Conservation (phyloP, 2,329 filamentous ascomycete genomes). For the Amauroascus niger region DNA sequence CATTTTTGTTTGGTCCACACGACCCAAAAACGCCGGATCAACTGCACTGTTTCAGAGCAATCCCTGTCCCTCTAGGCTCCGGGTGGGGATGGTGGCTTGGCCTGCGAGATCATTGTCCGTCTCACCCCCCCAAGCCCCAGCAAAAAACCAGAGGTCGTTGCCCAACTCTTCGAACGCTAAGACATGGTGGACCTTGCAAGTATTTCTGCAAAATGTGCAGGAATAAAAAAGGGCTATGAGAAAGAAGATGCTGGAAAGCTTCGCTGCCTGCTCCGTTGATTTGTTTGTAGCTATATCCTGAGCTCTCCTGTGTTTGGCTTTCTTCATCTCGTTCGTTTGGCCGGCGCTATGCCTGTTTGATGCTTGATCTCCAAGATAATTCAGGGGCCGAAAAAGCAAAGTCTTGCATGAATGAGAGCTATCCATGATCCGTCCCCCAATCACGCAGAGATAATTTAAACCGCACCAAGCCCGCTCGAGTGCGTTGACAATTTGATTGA, state of each 20-base stretch:
- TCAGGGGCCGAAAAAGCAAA: background rate
- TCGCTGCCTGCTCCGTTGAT: too few species aligned
- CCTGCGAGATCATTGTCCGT: background rate
- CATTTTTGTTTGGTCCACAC: conserved; percentile 6
- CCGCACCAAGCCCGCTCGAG: background rate
- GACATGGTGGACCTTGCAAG: background rate
- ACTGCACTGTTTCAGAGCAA: conserved; percentile 8
- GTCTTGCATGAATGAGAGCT: background rate
- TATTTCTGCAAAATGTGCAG: too few species aligned
- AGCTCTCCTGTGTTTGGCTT: too few species aligned
- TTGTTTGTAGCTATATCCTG: too few species aligned
- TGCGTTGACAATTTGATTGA: too few species aligned
- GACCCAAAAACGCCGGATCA: background rate
- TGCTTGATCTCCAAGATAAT: background rate
- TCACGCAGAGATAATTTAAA: background rate
- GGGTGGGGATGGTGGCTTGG: conserved; percentile 8
- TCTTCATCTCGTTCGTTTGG: background rate
- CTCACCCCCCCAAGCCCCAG: background rate
- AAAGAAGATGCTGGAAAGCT: too few species aligned
- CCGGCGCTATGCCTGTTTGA: background rate
- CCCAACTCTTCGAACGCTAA: background rate
- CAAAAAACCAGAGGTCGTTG: background rate
- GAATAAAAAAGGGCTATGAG: too few species aligned
- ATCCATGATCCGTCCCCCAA: background rate
- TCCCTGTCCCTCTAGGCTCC: background rate